phyloP scores from a whole-genome alignment of 176 grass and related monocot genomes.

The Hsuehochloa calcarea region DNA sequence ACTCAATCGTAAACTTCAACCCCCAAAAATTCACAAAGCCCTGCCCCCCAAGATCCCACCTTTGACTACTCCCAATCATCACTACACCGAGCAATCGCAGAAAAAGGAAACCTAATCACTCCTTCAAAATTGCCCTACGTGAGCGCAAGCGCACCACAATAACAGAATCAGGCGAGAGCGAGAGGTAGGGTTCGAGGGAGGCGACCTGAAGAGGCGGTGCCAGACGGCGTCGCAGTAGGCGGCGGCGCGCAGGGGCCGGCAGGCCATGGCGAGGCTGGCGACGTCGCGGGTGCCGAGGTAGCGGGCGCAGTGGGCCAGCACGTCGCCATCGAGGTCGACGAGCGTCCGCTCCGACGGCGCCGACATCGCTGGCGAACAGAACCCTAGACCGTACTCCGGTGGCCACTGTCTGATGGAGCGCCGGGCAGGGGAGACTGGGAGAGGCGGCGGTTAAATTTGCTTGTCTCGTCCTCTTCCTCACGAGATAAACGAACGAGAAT shows the following conservation, averaged over 20 bases:
- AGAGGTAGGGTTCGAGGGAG: not conserved
- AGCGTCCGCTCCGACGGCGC: constrained; percentile 40
- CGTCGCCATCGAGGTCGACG: constrained; percentile 61
- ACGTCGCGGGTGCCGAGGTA: constrained; percentile 58
- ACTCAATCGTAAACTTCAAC: no score
- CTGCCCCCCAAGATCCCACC: not conserved
- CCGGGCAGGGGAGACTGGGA: not conserved
- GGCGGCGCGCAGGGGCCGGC: constrained; percentile 51
- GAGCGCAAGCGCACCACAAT: not conserved
- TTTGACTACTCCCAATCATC: not conserved
- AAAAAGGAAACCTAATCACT: not conserved
- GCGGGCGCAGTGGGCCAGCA: constrained; percentile 59
- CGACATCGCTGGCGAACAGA: constrained; percentile 29
- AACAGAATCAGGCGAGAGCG: not conserved
- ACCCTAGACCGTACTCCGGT: not conserved
- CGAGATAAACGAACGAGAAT: no score
- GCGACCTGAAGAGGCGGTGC: constrained; percentile 67
- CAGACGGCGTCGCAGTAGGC: constrained; percentile 75
- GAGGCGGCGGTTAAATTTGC: not conserved
- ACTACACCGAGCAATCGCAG: not conserved
- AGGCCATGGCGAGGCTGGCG: constrained; percentile 61
- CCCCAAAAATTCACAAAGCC: not conserved
- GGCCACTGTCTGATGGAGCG: not conserved
- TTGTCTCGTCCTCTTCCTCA: not conserved
- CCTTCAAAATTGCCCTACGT: not conserved